Base-by-base conservation (phyloP, 257 asterid genomes). In the Solanum paucissectum region DNA sequence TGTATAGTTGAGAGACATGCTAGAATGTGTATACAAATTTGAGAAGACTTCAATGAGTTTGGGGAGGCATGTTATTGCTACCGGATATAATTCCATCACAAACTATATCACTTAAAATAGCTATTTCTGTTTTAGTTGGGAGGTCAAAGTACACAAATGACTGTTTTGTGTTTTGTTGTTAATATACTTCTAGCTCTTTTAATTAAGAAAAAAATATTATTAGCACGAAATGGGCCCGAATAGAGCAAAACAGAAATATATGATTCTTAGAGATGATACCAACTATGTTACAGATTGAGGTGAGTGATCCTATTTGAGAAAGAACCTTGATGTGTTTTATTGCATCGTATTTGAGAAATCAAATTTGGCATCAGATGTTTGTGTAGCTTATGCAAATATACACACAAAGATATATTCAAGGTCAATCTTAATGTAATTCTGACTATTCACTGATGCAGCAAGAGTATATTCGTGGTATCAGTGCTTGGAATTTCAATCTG, bases 391-490 rank as follows among this genome's bases (percentile, higher is more conserved):
- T 74, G 83, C 49, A 11, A 21, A 21, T n/a, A 40, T n/a, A 49
- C 18, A 76, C 33, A 76, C 12, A 38, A 18, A 38, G 21, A 76
- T 38, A 75, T 75, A 38, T 38, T 75, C 27, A 75, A 38, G 83
- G 58, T 76, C 83, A n/a, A 12, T 40, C 40, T 10, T 20, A 82
- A 49, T 49, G 75, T 18, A 40, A 81, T 42, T 74, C 69, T 38
- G 69, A 40, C 16, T 44, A 52, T 40, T 42, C 88, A 71, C 58
- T 86, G 89, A 88, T 90, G 94, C 98, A 96, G 99, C 95, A 95
- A 95, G 99, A 96, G 92, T 96, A 96, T 88, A 96, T 96, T 82
- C 94, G 99, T 89, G 99, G 99, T 86, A 93, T 96, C 90, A 96
- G 98, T 91, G 98, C 98, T 14, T 96, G 99, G 99, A 96, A 96